These are phyloP conservation scores for Aphanocladium album DNA, from an alignment of 2,329 filamentous ascomycete genomes.

Conservation along the genomic window DNA sequence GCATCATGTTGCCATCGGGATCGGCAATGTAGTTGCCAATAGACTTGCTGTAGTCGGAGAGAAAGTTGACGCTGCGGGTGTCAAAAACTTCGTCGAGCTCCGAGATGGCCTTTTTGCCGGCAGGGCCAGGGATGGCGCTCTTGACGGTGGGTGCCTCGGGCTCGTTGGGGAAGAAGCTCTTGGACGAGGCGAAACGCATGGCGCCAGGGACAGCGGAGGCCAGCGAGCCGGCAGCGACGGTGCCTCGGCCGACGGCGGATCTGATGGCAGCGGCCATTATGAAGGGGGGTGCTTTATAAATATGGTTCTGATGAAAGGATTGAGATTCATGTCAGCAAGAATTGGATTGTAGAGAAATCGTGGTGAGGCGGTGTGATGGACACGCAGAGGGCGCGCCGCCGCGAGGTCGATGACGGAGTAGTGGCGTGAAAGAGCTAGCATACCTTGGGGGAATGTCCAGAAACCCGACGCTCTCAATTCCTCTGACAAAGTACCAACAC, in stretches of 20 bases:
- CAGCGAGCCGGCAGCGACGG: background rate
- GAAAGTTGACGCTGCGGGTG: slow-evolving; percentile 78
- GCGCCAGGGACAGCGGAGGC: slow-evolving; percentile 16
- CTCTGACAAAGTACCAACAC: too few relatives aligned
- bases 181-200: slow-evolving; percentile 28
- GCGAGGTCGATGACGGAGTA: too few relatives aligned
- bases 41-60: slow-evolving; percentile 69
- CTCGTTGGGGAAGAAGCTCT: slow-evolving; percentile 43
- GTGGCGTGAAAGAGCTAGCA: too few relatives aligned
- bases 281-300: background rate
- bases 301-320: background rate
- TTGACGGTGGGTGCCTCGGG: slow-evolving; percentile 49
- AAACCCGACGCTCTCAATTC: background rate
- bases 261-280: slow-evolving; percentile 12
- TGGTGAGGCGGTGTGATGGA: background rate
- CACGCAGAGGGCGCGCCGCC: background rate
- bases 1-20: slow-evolving; percentile 63
- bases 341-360: too few relatives aligned
- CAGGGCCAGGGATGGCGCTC: slow-evolving; percentile 68
- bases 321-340: background rate
- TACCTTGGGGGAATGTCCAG: background rate
- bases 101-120: slow-evolving; percentile 62
- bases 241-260: slow-evolving; percentile 3
- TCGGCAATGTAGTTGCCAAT: slow-evolving; percentile 77
- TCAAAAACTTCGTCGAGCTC: slow-evolving; percentile 78